These are phyloP conservation scores for barley (Hordeum vulgare) DNA, from an alignment of 176 grass and related monocot species.

Conservation along the genomic window DNA sequence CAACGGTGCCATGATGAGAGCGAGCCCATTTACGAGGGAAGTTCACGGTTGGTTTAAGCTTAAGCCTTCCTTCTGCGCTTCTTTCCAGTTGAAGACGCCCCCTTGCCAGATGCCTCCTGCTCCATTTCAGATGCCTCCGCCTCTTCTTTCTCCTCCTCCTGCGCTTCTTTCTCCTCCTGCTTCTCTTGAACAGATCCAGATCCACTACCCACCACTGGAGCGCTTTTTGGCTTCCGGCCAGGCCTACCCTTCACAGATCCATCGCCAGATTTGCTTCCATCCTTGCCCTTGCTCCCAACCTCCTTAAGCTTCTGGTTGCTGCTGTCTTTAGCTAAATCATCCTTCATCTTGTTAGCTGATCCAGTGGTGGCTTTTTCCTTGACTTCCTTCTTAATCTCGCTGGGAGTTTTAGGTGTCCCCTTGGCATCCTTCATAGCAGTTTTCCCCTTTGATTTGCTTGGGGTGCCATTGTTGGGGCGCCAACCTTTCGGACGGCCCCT, in stretches of 20 bases:
- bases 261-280: slow-evolving; percentile 32
- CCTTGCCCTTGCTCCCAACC: slow-evolving; percentile 22
- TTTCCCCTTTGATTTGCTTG: slow-evolving; percentile 43
- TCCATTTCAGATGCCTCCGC: slow-evolving; percentile 28
- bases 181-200: slow-evolving; percentile 45
- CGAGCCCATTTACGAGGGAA: slow-evolving; percentile 38
- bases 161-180: slow-evolving; percentile 25
- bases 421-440: slow-evolving; percentile 23
- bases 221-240: slow-evolving; percentile 34
- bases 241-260: slow-evolving; percentile 26
- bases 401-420: slow-evolving; percentile 24
- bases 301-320: slow-evolving; percentile 36
- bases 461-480: slow-evolving; percentile 28
- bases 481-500: slow-evolving; percentile 56
- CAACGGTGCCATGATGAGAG: slow-evolving; percentile 4
- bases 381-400: slow-evolving; percentile 24
- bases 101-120: slow-evolving; percentile 21
- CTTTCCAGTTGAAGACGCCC: slow-evolving; percentile 46
- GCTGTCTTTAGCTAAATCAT: slow-evolving; percentile 20
- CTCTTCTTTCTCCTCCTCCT: slow-evolving; percentile 29
- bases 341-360: slow-evolving; percentile 28
- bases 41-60: slow-evolving; percentile 1
- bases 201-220: background rate
- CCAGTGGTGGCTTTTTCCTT: slow-evolving; percentile 3
- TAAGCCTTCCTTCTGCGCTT: slow-evolving; percentile 59